Evolutionary conservation across 495 filamentous ascomycete genomes (phyloP).

Genomic region (Trichoderma asperelloides): DNA sequence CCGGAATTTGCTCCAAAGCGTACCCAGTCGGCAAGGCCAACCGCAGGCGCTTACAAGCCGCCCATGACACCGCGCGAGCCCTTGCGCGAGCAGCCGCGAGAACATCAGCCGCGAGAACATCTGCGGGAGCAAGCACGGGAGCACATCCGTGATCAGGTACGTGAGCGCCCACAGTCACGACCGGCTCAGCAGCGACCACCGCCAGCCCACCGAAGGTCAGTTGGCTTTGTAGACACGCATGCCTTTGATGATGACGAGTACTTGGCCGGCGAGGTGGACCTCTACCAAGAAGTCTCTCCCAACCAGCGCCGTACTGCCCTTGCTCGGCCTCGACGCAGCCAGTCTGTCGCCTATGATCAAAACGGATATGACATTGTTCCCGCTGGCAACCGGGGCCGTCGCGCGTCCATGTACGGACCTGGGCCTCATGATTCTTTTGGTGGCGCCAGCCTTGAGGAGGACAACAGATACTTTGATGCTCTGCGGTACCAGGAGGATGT

Average conservation of each 20-base stretch:
- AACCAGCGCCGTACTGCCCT: conserved; percentile 4
- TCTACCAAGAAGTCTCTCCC: conserved; percentile 29
- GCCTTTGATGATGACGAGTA: neutral
- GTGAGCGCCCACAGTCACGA: neutral
- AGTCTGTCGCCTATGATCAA: conserved; percentile 17
- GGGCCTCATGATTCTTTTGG: conserved; percentile 5
- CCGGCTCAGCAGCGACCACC: conserved; percentile 14
- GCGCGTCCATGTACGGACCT: conserved; percentile 22
- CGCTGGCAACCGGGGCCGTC: conserved; percentile 17
- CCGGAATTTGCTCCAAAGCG: conserved; percentile 11
- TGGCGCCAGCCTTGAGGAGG: conserved; percentile 16
- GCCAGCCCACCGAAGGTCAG: conserved; percentile 21
- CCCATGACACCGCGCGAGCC: conserved; percentile 22
- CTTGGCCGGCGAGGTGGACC: conserved; percentile 25
- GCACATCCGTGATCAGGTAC: neutral
- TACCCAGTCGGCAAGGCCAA: conserved; percentile 26
- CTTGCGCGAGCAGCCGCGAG: neutral
- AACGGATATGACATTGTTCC: conserved; percentile 20
- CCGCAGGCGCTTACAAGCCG: conserved; percentile 12
- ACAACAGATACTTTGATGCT: conserved; percentile 16
- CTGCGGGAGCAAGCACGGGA: neutral
- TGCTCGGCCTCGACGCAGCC: conserved; percentile 16
- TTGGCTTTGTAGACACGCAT: conserved; percentile 14
- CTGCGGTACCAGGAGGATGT: conserved; percentile 41
- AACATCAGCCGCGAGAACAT: neutral